These are phyloP conservation scores for Xylariaceae sp. DNA, from an alignment of 2,329 filamentous ascomycete species.

Conservation along the genomic window DNA sequence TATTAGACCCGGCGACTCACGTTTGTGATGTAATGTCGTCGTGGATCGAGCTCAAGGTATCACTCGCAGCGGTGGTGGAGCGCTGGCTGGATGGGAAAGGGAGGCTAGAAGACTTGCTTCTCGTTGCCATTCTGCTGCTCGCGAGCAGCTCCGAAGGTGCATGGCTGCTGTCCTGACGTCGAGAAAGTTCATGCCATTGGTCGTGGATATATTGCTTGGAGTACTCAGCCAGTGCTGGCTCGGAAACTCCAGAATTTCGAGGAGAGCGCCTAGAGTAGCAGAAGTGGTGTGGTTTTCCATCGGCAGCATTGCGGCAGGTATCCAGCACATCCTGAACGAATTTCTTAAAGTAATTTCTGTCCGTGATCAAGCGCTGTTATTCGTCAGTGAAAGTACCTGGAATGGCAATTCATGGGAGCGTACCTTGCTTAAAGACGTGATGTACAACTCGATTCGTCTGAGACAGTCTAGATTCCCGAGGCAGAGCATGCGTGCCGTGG, in stretches of 20 bases:
- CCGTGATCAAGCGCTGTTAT: neutral
- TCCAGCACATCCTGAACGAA: neutral
- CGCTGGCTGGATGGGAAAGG: neutral
- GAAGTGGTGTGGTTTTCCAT: neutral
- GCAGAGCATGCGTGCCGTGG: conserved; percentile 2
- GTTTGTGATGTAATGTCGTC: neutral
- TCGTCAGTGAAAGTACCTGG: neutral
- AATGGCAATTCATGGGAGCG: neutral
- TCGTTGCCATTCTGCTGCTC: neutral
- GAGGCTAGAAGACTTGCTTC: neutral
- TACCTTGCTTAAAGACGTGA: conserved; percentile 3
- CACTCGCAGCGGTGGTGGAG: neutral
- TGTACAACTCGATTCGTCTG: conserved; percentile 3
- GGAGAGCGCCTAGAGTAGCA: neutral
- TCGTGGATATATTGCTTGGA: neutral
- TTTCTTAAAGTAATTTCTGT: neutral
- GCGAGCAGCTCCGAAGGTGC: neutral
- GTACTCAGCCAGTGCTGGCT: neutral
- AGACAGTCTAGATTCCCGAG: conserved; percentile 1
- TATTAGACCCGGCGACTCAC: neutral
- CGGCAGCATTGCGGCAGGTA: neutral
- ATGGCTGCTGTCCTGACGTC: neutral
- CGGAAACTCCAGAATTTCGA: too few species aligned
- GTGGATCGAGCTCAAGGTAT: neutral
- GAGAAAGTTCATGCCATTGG: neutral